Evolutionary conservation across 495 filamentous ascomycete species (phyloP).

Genomic region (Xylaria flabelliformis): DNA sequence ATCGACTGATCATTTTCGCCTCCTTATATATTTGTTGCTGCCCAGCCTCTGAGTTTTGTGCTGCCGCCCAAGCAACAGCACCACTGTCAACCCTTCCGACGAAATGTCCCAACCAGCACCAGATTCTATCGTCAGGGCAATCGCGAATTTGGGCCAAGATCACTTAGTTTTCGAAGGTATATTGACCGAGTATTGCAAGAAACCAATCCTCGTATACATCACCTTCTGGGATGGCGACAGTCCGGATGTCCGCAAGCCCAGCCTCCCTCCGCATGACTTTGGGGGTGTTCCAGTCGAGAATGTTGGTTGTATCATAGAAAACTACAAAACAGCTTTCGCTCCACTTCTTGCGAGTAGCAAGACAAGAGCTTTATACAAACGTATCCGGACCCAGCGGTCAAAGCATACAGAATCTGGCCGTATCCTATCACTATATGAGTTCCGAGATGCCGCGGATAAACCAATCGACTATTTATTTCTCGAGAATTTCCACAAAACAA

Average conservation of each 20-base stretch:
- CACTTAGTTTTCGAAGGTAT: not conserved
- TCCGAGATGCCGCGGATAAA: not conserved
- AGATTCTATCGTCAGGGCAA: not conserved
- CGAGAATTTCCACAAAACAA: conserved; percentile 8
- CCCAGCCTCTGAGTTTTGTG: too few relatives aligned
- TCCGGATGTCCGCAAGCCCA: not conserved
- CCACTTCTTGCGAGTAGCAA: not conserved
- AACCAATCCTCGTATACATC: conserved; percentile 7
- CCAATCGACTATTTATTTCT: conserved; percentile 20
- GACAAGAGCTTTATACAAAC: not conserved
- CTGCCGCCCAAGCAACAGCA: not conserved
- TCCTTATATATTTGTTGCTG: not conserved
- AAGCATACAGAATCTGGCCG: not conserved
- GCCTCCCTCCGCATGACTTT: not conserved
- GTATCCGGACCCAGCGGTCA: not conserved
- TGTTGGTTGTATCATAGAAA: not conserved
- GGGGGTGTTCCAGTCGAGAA: not conserved
- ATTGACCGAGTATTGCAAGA: not conserved
- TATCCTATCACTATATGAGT: not conserved
- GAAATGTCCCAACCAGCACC: not conserved
- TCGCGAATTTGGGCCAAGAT: not conserved
- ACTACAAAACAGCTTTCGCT: conserved; percentile 5
- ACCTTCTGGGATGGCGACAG: conserved; percentile 1
- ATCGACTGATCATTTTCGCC: not conserved
- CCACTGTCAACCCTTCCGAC: not conserved